Evolutionary conservation across 2,329 filamentous ascomycete genomes (phyloP), one percentile per base, ranked within the genome.

Genomic region (Calonectria pteridis): DNA sequence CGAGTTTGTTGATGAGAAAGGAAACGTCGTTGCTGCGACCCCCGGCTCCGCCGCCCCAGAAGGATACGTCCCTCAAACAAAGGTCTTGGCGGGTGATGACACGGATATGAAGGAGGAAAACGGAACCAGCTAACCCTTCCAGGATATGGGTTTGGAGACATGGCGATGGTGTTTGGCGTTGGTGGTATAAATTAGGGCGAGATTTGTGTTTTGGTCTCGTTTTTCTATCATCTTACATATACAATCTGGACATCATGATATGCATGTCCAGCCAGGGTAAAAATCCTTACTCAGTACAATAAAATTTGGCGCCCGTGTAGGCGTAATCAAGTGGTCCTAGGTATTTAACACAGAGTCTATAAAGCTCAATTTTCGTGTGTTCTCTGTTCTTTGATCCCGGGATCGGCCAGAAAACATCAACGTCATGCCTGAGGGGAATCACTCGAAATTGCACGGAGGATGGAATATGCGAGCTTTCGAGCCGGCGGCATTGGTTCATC

Each of bases 1-100:
- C 83, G 96, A 99, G 83, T 98, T 98, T 80, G 94, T 98, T 55
- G 95, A 99, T 83, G 97, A 99, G 86, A 90, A 95, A 63, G 96
- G 95, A 73, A 93, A 97, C 70, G 93, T 98, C 9, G 94, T 96
- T 28, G 95, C 95, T 3, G 89, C 93, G 33, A 98, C 96, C 4
- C 96, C 96, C 0, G 95, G 95, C 7, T 88, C 91, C 3, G 90
- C 89, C 2, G 80, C 82, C 4, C 88, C 91, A 18, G 88, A 91
- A 11, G 88, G 88, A n/a, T 90, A 91, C 74, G 87, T 90, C 16
- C 92, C 91, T 3, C 89, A 90, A 83, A 91, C 89, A 1, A 94
- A 92, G 82, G 90, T 95, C 16, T 85, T 95, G 62, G 91, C 91
- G 7, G 89, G 89, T 14, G 87, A 88, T 62, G 91, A 93, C 75